phyloP scores from a whole-genome alignment of 257 asterid genomes.

The Parsonsia alboflavescens region DNA sequence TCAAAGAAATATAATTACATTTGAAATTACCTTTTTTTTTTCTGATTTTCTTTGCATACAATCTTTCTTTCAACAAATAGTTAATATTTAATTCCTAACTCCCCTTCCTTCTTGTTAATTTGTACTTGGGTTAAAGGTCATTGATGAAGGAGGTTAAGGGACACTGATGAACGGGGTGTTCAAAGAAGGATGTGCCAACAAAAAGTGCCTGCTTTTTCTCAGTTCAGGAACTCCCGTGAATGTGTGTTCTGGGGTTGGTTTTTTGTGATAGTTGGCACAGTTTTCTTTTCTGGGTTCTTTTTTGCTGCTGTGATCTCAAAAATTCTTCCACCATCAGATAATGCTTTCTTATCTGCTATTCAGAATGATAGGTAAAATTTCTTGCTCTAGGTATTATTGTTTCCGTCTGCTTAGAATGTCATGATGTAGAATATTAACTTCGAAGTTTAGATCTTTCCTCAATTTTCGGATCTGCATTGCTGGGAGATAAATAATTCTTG shows the following conservation, averaged over 20 bases:
- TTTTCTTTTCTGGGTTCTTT: constrained; percentile 34
- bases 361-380: constrained; percentile 46
- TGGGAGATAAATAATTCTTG: background rate
- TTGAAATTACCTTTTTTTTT: too few species aligned
- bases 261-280: constrained; percentile 37
- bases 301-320: constrained; percentile 54
- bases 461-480: background rate
- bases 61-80: too few species aligned
- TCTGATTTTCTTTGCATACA: too few species aligned
- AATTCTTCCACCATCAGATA: constrained; percentile 50
- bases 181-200: background rate
- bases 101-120: too few species aligned
- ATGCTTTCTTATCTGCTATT: constrained; percentile 39
- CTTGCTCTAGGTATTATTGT: background rate
- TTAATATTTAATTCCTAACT: too few species aligned
- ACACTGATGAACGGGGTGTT: background rate
- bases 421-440: background rate
- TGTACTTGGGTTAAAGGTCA: background rate
- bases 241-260: constrained; percentile 49
- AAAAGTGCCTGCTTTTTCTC: constrained; percentile 18
- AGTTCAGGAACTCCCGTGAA: constrained; percentile 28
- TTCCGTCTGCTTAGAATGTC: background rate
- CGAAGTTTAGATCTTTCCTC: background rate
- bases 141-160: background rate
- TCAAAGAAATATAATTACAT: too few species aligned